phyloP scores from a whole-genome alignment of 75 land plant genomes.

The Ceratopteris richardii region DNA sequence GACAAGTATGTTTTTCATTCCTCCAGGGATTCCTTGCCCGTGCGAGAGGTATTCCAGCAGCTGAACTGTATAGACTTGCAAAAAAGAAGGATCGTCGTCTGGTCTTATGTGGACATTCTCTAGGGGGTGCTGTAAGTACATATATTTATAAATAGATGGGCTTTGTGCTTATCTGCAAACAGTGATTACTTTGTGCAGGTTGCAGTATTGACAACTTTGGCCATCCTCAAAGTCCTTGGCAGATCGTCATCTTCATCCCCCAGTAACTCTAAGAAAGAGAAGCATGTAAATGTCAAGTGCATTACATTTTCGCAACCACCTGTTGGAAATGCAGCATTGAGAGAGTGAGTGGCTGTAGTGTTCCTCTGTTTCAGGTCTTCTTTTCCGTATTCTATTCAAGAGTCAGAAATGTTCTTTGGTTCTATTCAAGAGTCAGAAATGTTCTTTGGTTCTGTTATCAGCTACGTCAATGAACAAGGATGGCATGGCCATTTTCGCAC shows the following conservation, averaged over 20 bases:
- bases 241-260: slow-evolving; percentile 22
- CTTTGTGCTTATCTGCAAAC: not conserved
- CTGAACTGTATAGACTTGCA: slow-evolving; percentile 84
- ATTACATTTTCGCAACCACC: slow-evolving; percentile 98
- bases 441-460: too few species aligned
- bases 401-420: too few species aligned
- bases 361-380: too few species aligned
- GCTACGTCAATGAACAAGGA: slow-evolving; percentile 79
- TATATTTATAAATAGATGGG: not conserved
- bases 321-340: slow-evolving; percentile 91
- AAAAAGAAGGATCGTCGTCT: slow-evolving; percentile 74
- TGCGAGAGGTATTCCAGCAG: slow-evolving; percentile 90
- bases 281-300: slow-evolving; percentile 63
- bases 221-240: slow-evolving; percentile 72
- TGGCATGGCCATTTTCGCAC: slow-evolving; percentile 88
- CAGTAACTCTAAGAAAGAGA: slow-evolving; percentile 30
- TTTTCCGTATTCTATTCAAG: too few species aligned
- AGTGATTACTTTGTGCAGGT: slow-evolving; percentile 36
- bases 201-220: slow-evolving; percentile 82
- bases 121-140: slow-evolving; percentile 86
- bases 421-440: too few species aligned
- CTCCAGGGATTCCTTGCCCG: slow-evolving; percentile 83
- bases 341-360: slow-evolving; percentile 47
- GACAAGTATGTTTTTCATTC: too few species aligned
- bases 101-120: slow-evolving; percentile 95